phyloP scores from a whole-genome alignment of 345 rosid genomes.

The Eucalyptus dawsonii region DNA sequence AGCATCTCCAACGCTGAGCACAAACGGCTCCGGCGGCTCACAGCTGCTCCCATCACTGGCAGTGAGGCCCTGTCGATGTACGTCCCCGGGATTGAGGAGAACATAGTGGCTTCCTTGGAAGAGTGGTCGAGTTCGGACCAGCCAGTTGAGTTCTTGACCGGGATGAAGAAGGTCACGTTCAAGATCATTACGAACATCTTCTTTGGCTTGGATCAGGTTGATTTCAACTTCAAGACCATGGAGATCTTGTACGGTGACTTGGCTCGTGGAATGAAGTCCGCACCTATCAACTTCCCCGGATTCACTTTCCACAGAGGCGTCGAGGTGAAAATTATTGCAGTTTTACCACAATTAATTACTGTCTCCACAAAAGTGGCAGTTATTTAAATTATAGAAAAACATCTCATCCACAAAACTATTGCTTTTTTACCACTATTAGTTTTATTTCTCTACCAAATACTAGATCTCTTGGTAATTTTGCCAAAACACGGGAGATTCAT shows the following conservation, averaged over 20 bases:
- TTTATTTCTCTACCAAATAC: not conserved
- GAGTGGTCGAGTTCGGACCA: constrained; percentile 4
- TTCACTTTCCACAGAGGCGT: constrained; percentile 17
- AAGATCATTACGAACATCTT: constrained; percentile 16
- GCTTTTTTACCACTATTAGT: too few relatives aligned
- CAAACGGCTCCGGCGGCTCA: constrained; percentile 10
- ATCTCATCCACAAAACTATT: not conserved
- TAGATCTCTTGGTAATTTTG: not conserved
- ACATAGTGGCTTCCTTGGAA: constrained; percentile 1
- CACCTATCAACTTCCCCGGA: constrained; percentile 20
- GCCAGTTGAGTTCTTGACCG: constrained; percentile 8
- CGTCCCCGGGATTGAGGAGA: constrained; percentile 3
- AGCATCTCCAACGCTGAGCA: not conserved
- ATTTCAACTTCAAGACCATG: not conserved
- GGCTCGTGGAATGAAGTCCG: not conserved
- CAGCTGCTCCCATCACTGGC: constrained; percentile 18
- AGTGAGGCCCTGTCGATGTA: constrained; percentile 8
- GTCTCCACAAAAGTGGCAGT: not conserved
- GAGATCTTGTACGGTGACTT: constrained; percentile 1
- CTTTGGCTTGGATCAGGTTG: not conserved
- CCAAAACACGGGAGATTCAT: not conserved
- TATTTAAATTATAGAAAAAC: not conserved
- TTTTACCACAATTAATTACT: not conserved
- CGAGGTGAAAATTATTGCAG: not conserved
- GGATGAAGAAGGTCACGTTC: not conserved